Base-by-base conservation (phyloP, 2,329 filamentous ascomycete genomes). In the Cladorrhinum sp. region DNA sequence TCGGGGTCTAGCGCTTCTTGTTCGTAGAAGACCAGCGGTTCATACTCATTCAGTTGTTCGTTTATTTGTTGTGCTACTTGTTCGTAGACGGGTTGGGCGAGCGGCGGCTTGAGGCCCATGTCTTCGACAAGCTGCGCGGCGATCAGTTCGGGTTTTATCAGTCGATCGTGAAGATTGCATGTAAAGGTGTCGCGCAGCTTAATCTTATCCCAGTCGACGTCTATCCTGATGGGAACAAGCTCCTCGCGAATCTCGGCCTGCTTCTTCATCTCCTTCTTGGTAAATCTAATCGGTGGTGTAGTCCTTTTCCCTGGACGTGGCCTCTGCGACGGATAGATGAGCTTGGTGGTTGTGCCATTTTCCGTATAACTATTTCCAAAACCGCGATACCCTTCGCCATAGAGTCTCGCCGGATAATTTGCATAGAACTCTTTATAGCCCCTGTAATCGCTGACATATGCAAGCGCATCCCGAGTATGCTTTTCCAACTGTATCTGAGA, bases 181-280 rank as follows among this genome's bases (percentile, higher is more conserved):
- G 95, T 98, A 68, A 99, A 97, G 0, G 95, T 98, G 75, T 99
- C 95, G 73, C 95, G 90, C 62, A 99, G 81, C 76, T 95, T 95
- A 68, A 98, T 85, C 78, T 96, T 96, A 67, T 98, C 93, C 83
- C 91, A 90, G 70, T 99, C 95, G 54, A 98, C 91, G 69, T 99
- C 95, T 58, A 99, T 78, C 52, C 95, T 86, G 66, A 99, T 84
- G 2, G 95, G 95, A 1, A 98, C 91, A 57, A 99, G 79, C 71
- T 97, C 92, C 73, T 99, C 95, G 57, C 91, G 82, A 71, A 93
- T 90, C 68, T 98, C 93, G 23, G 91, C 92, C 77, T 98, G 95
- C 67, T 87, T 85, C 64, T 86, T 84, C 78, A 93, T 84, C 66
- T 96, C 92, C 73, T 92, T 92, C 69, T 90, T 86, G 67, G 85